Percentiles rank a stretch among this genome's conserved stretches.
phyloP scores from a whole-genome alignment of 2,329 filamentous ascomycete genomes.

The Pseudodiploospora longispora region DNA sequence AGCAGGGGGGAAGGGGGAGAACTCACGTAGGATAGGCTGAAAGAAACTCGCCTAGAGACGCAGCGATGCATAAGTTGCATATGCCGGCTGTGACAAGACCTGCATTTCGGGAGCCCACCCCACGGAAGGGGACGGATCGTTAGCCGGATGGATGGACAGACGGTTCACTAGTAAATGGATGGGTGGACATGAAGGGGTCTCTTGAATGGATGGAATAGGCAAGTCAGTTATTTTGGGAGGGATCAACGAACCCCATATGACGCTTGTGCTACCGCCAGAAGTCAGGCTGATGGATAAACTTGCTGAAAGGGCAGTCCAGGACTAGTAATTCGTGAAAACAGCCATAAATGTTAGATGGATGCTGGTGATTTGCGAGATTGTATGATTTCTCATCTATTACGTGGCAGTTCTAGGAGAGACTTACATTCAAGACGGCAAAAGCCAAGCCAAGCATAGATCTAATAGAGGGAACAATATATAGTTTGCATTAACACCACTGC shows the following conservation, averaged over 20 bases:
- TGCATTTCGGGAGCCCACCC: conserved; percentile 1
- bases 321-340: conserved; percentile 7
- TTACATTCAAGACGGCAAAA: conserved; percentile 37
- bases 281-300: conserved; percentile 46
- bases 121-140: too few species aligned
- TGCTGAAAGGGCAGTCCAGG: conserved; percentile 38
- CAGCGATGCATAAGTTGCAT: conserved; percentile 41
- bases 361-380: not conserved
- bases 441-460: conserved; percentile 34
- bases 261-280: conserved; percentile 57
- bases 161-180: not conserved
- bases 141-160: too few species aligned
- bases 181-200: not conserved
- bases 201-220: not conserved
- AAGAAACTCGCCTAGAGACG: conserved; percentile 62
- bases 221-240: not conserved
- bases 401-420: not conserved
- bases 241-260: conserved; percentile 54
- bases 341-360: too few species aligned
- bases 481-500: not conserved
- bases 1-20: not conserved
- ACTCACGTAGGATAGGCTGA: conserved; percentile 46
- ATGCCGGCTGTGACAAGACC: conserved; percentile 23
- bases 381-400: not conserved
- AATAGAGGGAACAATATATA: not conserved